Conservation (phyloP, 192 early-diverging fungal genomes). For the Rhizophagus sp. region DNA sequence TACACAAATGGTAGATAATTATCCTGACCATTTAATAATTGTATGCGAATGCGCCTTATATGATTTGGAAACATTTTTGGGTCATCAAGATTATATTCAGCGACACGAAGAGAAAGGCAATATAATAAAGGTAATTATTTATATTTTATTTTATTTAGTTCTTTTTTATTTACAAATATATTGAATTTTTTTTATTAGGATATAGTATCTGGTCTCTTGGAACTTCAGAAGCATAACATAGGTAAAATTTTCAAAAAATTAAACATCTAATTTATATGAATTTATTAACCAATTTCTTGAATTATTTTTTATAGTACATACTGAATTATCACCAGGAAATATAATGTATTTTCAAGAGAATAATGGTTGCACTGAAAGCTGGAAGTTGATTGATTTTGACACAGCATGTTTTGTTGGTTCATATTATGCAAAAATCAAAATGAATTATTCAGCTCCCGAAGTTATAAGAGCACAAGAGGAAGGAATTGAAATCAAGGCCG, state of each 20-base stretch:
- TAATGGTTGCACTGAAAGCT: not conserved
- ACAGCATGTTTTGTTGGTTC: not conserved
- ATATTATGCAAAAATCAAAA: not conserved
- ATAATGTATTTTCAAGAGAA: conserved; percentile 18
- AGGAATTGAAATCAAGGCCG: not conserved
- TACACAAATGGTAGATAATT: not conserved
- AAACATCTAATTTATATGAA: not conserved
- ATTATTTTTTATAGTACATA: not conserved
- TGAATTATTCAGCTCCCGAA: conserved; percentile 14
- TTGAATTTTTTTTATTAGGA: not conserved
- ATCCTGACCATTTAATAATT: not conserved
- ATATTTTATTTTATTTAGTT: not conserved
- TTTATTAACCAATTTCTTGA: too few species aligned
- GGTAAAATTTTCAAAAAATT: not conserved
- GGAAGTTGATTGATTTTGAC: conserved; percentile 21
- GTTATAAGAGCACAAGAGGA: not conserved
- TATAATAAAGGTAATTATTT: conserved; percentile 5
- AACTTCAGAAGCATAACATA: not conserved
- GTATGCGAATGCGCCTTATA: not conserved
- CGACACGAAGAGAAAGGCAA: not conserved
- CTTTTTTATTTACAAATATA: not conserved
- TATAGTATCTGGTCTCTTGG: not conserved
- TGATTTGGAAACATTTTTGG: not conserved
- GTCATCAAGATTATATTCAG: not conserved
- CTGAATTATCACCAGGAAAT: conserved; percentile 5